Evolutionary conservation across 768 basidiomycete genomes (phyloP).

Genomic region (Phylloporus sp.): DNA sequence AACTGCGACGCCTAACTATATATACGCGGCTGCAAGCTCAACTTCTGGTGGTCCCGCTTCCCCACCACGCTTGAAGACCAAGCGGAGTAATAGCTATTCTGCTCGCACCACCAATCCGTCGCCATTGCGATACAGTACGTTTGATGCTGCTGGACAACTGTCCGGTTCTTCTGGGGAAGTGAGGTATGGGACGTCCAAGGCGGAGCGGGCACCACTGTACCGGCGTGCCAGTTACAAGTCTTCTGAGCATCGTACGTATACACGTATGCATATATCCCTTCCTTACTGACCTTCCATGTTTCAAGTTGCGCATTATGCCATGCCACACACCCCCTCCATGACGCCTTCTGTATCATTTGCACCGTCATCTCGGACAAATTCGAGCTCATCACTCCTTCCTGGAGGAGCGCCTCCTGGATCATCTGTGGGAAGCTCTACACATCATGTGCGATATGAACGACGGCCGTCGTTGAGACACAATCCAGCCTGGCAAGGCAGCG

Average conservation of each 20-base stretch:
- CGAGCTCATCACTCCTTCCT: constrained; percentile 44
- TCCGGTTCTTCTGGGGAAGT: constrained; percentile 28
- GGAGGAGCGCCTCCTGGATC: constrained; percentile 36
- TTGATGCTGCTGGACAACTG: constrained; percentile 26
- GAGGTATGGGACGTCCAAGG: constrained; percentile 28
- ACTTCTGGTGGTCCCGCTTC: constrained; percentile 30
- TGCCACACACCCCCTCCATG: constrained; percentile 28
- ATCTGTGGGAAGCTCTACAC: constrained; percentile 37
- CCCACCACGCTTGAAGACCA: constrained; percentile 34
- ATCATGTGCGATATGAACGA: constrained; percentile 35
- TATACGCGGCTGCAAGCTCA: constrained; percentile 35
- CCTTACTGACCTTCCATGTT: background rate
- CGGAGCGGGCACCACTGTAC: constrained; percentile 35
- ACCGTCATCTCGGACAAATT: constrained; percentile 47
- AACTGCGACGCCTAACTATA: constrained; percentile 36
- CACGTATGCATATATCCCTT: background rate
- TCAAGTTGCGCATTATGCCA: constrained; percentile 29
- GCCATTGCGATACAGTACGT: constrained; percentile 38
- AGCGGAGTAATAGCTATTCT: constrained; percentile 37
- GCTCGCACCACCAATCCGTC: constrained; percentile 37
- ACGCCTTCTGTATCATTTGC: constrained; percentile 32
- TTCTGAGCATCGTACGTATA: constrained; percentile 42
- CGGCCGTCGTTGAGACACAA: constrained; percentile 46
- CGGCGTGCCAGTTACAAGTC: constrained; percentile 42
- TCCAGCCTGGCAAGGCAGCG: constrained; percentile 42